phyloP scores from a whole-genome alignment of 768 basidiomycete genomes.

The Boletus reticuloceps region DNA sequence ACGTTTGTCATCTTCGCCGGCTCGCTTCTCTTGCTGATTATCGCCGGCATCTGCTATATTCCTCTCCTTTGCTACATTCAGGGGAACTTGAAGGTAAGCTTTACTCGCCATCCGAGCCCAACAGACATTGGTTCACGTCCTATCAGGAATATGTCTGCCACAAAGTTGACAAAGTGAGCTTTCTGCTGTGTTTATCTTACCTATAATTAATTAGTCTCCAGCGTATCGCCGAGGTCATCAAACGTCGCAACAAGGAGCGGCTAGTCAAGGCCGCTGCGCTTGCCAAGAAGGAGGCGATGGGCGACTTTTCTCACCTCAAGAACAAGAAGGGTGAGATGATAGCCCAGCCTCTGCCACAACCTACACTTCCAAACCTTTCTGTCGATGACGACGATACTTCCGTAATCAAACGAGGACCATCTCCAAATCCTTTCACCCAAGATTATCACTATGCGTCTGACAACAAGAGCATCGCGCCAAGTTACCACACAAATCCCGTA shows the following conservation, averaged over 20 bases:
- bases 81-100: conserved; percentile 87
- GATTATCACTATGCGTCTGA: conserved; percentile 57
- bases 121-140: not conserved
- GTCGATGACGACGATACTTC: conserved; percentile 66
- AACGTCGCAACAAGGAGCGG: conserved; percentile 85
- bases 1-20: conserved; percentile 87
- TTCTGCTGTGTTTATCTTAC: not conserved
- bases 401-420: conserved; percentile 51
- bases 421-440: conserved; percentile 54
- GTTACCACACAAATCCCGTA: conserved; percentile 37
- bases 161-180: conserved; percentile 90
- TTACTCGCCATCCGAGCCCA: not conserved
- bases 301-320: conserved; percentile 88
- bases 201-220: conserved; percentile 30
- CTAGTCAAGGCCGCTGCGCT: conserved; percentile 74
- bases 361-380: conserved; percentile 90
- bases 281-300: conserved; percentile 88
- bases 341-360: conserved; percentile 82
- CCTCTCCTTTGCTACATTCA: conserved; percentile 95
- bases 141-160: conserved; percentile 93
- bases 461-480: conserved; percentile 38
- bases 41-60: conserved; percentile 86
- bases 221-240: conserved; percentile 94
- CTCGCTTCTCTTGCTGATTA: conserved; percentile 74
- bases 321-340: conserved; percentile 88